Conservation (phyloP, 805 yeast genomes). For the Alloascoidea africana region DNA sequence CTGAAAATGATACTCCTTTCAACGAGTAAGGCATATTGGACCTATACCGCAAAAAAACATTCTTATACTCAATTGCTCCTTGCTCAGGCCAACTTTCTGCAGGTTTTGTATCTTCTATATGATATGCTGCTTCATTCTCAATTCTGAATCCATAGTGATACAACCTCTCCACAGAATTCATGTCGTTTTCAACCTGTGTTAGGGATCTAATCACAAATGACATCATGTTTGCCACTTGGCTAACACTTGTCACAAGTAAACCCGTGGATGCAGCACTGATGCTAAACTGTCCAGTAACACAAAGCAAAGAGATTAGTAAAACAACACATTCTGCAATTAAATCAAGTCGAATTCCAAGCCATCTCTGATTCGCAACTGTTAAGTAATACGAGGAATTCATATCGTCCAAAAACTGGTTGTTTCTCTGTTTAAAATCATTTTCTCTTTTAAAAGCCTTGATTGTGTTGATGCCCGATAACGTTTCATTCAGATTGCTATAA, state of each 20-base stretch:
- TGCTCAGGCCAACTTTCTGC: slow-evolving; percentile 45
- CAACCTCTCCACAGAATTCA: slow-evolving; percentile 66
- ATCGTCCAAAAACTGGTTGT: slow-evolving; percentile 30
- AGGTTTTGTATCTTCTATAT: slow-evolving; percentile 27
- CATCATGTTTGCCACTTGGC: slow-evolving; percentile 39
- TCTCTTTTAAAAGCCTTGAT: slow-evolving; percentile 42
- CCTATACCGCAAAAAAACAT: slow-evolving; percentile 51
- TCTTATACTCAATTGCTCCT: slow-evolving; percentile 40
- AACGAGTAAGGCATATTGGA: slow-evolving; percentile 51
- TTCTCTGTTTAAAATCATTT: slow-evolving; percentile 30
- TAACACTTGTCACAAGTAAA: slow-evolving; percentile 45
- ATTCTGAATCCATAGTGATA: slow-evolving; percentile 46
- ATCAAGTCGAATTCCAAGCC: slow-evolving; percentile 55
- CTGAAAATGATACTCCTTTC: slow-evolving; percentile 32
- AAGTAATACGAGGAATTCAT: slow-evolving; percentile 58
- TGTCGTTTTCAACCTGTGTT: slow-evolving; percentile 61
- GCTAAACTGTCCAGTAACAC: slow-evolving; percentile 43
- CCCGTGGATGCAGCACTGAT: slow-evolving; percentile 46
- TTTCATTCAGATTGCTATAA: slow-evolving; percentile 58
- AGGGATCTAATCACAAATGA: slow-evolving; percentile 46
- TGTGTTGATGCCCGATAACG: slow-evolving; percentile 48
- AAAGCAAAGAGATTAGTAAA: slow-evolving; percentile 38
- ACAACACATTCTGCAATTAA: slow-evolving; percentile 34
- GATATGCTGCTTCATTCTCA: slow-evolving; percentile 51
- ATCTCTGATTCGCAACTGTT: slow-evolving; percentile 53